Percentiles rank a stretch among this genome's conserved stretches.
These are phyloP conservation scores for Salix koriyanagi DNA, from an alignment of 345 rosid species.

Conservation along the genomic window DNA sequence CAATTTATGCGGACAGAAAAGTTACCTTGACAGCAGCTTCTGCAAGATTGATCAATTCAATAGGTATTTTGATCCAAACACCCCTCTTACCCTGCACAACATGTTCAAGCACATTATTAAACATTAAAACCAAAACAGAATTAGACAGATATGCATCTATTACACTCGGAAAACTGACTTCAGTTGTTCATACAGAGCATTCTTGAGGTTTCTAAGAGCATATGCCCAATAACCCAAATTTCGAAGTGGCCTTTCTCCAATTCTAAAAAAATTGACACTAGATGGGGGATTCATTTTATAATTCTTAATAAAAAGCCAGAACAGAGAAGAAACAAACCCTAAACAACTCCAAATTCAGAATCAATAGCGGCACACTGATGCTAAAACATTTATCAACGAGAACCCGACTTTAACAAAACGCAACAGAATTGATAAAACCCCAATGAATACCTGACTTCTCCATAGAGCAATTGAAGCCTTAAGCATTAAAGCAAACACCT, in stretches of 20 bases:
- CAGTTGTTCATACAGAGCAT: background rate
- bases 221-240: background rate
- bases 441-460: conserved; percentile 57
- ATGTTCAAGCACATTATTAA: background rate
- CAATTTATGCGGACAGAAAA: background rate
- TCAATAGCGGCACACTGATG: background rate
- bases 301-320: background rate
- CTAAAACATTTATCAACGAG: background rate
- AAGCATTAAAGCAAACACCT: conserved; percentile 50
- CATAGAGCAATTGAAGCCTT: conserved; percentile 54
- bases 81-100: conserved; percentile 70
- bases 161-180: background rate
- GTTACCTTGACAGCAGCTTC: conserved; percentile 73
- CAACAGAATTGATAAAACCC: background rate
- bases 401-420: background rate
- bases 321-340: background rate
- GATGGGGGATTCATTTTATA: background rate
- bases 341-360: background rate
- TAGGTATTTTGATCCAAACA: conserved; percentile 87
- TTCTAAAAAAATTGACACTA: background rate
- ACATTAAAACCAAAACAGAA: background rate
- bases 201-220: background rate
- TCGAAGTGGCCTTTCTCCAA: background rate
- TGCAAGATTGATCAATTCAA: conserved; percentile 53
- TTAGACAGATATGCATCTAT: background rate